A percentile compares a stretch with the other conserved stretches of the same genome.
Conservation (phyloP, 2,329 filamentous ascomycete genomes). For the Fusarium globosum region DNA sequence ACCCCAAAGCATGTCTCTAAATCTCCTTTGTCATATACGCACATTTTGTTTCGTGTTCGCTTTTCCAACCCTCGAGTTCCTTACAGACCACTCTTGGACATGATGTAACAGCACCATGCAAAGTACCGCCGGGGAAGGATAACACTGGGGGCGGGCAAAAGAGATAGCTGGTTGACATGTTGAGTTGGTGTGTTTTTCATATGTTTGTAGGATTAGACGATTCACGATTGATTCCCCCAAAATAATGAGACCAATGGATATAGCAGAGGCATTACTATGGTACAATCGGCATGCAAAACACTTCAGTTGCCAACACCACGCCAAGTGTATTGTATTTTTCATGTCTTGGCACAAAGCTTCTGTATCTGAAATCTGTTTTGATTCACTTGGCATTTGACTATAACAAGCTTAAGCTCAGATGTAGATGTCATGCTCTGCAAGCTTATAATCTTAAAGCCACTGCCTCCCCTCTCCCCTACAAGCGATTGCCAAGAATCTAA, state of each 20-base stretch:
- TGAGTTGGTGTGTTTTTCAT: background rate
- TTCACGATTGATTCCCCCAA: slow-evolving; percentile 21
- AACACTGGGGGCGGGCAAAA: background rate
- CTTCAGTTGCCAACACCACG: slow-evolving; percentile 5
- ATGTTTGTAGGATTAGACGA: slow-evolving; percentile 33
- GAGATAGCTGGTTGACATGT: background rate
- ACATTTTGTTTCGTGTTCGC: background rate
- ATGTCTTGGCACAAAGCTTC: background rate
- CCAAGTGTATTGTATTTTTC: background rate
- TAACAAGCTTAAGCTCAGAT: background rate
- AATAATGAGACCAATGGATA: slow-evolving; percentile 33
- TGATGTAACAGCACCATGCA: background rate
- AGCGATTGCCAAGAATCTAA: background rate
- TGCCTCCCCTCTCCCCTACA: background rate
- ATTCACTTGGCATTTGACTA: background rate
- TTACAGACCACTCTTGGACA: slow-evolving; percentile 20
- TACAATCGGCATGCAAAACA: slow-evolving; percentile 23
- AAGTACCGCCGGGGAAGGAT: background rate
- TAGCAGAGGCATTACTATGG: slow-evolving; percentile 16
- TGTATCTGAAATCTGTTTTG: background rate
- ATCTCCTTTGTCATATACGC: slow-evolving; percentile 26
- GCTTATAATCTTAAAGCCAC: background rate
- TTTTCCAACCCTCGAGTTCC: background rate
- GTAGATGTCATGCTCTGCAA: background rate
- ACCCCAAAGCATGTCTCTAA: slow-evolving; percentile 31